These are phyloP conservation scores for Durusdinium trenchii DNA, from an alignment of 73 alveolate genomes.

Conservation along the genomic window DNA sequence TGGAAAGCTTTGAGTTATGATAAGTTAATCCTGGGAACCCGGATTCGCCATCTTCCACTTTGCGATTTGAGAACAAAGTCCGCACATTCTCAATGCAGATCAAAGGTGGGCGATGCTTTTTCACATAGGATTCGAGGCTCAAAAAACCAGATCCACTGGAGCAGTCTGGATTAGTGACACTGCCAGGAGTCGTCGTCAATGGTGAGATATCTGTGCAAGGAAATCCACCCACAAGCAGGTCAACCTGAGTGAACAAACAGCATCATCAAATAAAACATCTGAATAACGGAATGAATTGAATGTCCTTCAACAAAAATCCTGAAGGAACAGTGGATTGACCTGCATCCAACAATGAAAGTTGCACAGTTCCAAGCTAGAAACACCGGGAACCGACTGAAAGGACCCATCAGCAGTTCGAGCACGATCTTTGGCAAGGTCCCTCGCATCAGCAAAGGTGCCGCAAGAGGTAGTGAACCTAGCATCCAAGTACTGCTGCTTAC, in stretches of 20 bases:
- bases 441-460: background rate
- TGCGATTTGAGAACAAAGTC: background rate
- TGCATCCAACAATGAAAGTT: no score
- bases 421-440: background rate
- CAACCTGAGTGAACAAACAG: background rate
- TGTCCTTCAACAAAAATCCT: background rate
- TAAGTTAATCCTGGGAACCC: conserved; percentile 1
- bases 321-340: no score
- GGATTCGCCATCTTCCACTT: background rate
- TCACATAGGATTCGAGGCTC: background rate
- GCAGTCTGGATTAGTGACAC: background rate
- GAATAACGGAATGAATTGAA: no score
- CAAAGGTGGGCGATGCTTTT: background rate
- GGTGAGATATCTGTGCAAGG: background rate
- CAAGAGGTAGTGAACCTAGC: background rate
- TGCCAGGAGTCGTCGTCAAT: conserved; percentile 6
- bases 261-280: background rate
- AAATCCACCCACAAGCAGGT: background rate
- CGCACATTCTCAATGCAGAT: background rate
- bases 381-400: background rate
- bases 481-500: background rate
- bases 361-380: background rate
- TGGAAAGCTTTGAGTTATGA: no score
- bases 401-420: background rate
- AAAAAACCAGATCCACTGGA: conserved; percentile 24